These are phyloP conservation scores for Cercospora canescens DNA, from an alignment of 2,329 filamentous ascomycete genomes.

Conservation along the genomic window DNA sequence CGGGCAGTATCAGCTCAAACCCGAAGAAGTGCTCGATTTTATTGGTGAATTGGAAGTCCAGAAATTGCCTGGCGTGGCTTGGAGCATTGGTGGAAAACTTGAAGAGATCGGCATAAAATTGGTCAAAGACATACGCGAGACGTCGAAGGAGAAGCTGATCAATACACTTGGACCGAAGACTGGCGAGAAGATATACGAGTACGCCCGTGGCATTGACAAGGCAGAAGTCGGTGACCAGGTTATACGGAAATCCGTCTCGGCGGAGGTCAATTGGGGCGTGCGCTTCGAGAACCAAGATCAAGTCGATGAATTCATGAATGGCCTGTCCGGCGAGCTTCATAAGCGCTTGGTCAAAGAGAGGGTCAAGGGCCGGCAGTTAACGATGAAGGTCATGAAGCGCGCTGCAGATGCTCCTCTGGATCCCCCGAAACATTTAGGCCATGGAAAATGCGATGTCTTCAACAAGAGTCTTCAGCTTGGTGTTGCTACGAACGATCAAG, in stretches of 20 bases:
- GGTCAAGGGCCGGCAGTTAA: slow-evolving; percentile 84
- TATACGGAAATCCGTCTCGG: slow-evolving; percentile 89
- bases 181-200: slow-evolving; percentile 86
- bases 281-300: slow-evolving; percentile 90
- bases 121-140: slow-evolving; percentile 78
- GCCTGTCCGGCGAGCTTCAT: slow-evolving; percentile 81
- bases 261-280: slow-evolving; percentile 98
- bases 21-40: slow-evolving; percentile 74
- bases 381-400: slow-evolving; percentile 91
- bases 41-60: slow-evolving; percentile 77
- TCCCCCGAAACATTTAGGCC: slow-evolving; percentile 88
- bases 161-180: slow-evolving; percentile 85
- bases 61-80: slow-evolving; percentile 86
- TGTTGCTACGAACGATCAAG: slow-evolving; percentile 75
- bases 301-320: slow-evolving; percentile 86
- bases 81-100: slow-evolving; percentile 82
- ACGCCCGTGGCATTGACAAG: slow-evolving; percentile 82
- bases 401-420: slow-evolving; percentile 85
- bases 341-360: slow-evolving; percentile 77
- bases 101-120: slow-evolving; percentile 80
- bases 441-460: slow-evolving; percentile 92
- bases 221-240: slow-evolving; percentile 83
- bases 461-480: slow-evolving; percentile 85
- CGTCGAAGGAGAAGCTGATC: slow-evolving; percentile 73
- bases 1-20: slow-evolving; percentile 84